Evolutionary conservation across 129 eudicot species (phyloP), one percentile per base, ranked within the genome.

Genomic region (sunflower (Helianthus annuus)): DNA sequence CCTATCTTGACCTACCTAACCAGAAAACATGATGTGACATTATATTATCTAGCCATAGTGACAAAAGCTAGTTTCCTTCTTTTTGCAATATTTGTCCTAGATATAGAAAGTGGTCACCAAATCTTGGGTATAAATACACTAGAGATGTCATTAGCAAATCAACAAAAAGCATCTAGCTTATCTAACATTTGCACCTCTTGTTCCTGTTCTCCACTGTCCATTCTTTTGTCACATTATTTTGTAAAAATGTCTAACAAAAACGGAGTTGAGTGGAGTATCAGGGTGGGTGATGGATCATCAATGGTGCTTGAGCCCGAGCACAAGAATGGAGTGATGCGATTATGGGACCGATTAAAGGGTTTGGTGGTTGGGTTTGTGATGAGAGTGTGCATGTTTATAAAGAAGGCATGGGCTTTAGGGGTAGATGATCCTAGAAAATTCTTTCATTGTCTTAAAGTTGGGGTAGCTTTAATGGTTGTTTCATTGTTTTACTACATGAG

Each of bases 401-500:
- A 80, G 7, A 79, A 82, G 17, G 86, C 86, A 39, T 85, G 90
- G 90, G 80, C 72, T 42, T 70, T 88, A 80, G 94, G 84, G 19
- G 84, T 75, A 5, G 88, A 83, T 74, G 94, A 88, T 48, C 94
- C 94, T 29, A 82, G 82, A 70, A 88, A 85, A 64, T 72, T 88
- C 60, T 78, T 72, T 15, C 90, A 88, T 73, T 85, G 90, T 78
- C 58, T 88, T 58, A 88, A 85, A 59, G 94, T 88, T 15, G 89
- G 86, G 45, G 73, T 85, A 13, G 90, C 90, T 34, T 84, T 88
- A 7, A 74, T 75, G 49, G 86, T 80, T 6, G 94, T 88, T 15
- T 88, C 94, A 4, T 34, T 88, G 51, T 85, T 88, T 79, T 88
- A 88, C 80, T 88, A 85, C 40, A 78, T 82, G 94, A 85, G 94